A percentile compares a stretch with the other conserved stretches of the same genome.
phyloP scores from a whole-genome alignment of 352 stramenopile genomes.

The Phytophthora podocarpi region DNA sequence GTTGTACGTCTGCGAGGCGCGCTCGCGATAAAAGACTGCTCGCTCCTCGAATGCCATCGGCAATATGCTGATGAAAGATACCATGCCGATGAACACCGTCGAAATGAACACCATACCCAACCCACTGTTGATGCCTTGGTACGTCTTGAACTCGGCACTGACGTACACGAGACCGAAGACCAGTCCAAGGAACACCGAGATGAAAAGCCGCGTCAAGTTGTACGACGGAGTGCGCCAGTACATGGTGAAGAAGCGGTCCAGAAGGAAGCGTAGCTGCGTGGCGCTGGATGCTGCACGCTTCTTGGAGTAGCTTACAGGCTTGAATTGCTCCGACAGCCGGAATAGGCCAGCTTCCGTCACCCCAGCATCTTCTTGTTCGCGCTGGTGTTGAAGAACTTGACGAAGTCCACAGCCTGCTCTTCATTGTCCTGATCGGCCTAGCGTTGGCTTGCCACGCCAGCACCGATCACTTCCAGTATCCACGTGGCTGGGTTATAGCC shows the following conservation, averaged over 20 bases:
- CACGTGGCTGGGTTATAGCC: conserved; percentile 78
- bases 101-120: conserved; percentile 88
- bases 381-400: conserved; percentile 41
- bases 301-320: conserved; percentile 38
- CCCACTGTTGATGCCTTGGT: conserved; percentile 59
- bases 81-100: conserved; percentile 84
- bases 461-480: no score
- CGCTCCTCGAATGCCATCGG: conserved; percentile 85
- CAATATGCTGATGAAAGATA: conserved; percentile 78
- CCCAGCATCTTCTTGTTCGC: conserved; percentile 30
- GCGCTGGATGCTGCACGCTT: conserved; percentile 51
- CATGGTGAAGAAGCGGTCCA: conserved; percentile 54
- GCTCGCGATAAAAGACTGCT: conserved; percentile 79
- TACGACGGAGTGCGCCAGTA: conserved; percentile 88
- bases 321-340: conserved; percentile 21
- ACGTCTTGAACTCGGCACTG: conserved; percentile 48
- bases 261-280: conserved; percentile 51
- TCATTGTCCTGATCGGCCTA: conserved; percentile 40
- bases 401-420: conserved; percentile 34
- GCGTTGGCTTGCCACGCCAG: conserved; percentile 36
- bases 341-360: conserved; percentile 42
- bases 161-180: conserved; percentile 82
- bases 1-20: conserved; percentile 85
- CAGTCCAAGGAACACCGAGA: conserved; percentile 79
- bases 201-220: conserved; percentile 79